Evolutionary conservation across 2,329 filamentous ascomycete species (phyloP).

Genomic region (Fusarium sp.): DNA sequence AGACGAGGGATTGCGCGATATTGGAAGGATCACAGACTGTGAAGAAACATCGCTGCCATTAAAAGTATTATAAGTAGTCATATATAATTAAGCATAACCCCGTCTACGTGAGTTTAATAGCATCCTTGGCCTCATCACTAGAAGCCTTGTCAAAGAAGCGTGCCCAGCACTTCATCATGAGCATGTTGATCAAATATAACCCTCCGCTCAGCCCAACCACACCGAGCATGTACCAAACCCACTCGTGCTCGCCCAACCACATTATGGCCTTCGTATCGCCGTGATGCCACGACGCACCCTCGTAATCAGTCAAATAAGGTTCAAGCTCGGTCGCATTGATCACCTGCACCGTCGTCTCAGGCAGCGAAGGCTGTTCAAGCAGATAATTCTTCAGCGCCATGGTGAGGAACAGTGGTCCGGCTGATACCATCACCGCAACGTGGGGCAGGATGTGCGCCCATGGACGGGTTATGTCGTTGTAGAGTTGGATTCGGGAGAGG

Average conservation of each 20-base stretch:
- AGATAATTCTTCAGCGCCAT: slow-evolving; percentile 81
- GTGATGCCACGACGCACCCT: slow-evolving; percentile 57
- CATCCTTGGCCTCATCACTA: slow-evolving; percentile 27
- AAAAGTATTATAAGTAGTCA: slow-evolving; percentile 18
- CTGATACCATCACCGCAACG: slow-evolving; percentile 82
- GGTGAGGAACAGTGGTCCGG: slow-evolving; percentile 79
- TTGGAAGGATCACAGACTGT: background rate
- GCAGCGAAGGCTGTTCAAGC: slow-evolving; percentile 53
- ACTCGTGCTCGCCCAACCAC: slow-evolving; percentile 54
- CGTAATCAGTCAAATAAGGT: slow-evolving; percentile 50
- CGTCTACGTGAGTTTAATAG: slow-evolving; percentile 32
- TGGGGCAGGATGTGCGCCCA: slow-evolving; percentile 73
- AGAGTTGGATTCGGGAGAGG: slow-evolving; percentile 69
- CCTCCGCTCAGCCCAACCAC: slow-evolving; percentile 35
- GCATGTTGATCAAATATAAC: slow-evolving; percentile 28
- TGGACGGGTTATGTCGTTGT: slow-evolving; percentile 67
- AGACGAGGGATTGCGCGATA: background rate
- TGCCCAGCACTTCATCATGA: slow-evolving; percentile 20
- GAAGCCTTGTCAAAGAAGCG: slow-evolving; percentile 15
- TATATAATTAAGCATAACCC: background rate
- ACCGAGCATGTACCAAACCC: slow-evolving; percentile 46
- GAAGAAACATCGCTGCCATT: slow-evolving; percentile 22
- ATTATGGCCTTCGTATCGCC: slow-evolving; percentile 58
- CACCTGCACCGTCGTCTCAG: slow-evolving; percentile 41
- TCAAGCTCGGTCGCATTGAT: slow-evolving; percentile 38